Conservation (phyloP, 2,329 filamentous ascomycete species). For the Aspergillus novofumigatus region DNA sequence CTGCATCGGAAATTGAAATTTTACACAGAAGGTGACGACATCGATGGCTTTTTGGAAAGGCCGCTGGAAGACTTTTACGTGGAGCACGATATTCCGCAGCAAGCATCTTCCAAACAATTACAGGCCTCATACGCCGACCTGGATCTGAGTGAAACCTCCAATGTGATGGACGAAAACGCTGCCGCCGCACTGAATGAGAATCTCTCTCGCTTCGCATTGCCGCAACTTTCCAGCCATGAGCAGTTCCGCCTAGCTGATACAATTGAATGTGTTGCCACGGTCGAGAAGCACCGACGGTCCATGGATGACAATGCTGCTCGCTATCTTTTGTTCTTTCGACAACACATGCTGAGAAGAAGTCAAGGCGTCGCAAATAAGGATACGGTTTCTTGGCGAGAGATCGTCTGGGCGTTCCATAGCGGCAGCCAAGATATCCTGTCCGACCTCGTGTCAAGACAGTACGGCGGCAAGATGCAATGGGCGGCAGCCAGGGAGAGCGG, state of each 20-base stretch:
- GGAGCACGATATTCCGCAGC: conserved; percentile 38
- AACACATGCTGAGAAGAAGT: conserved; percentile 67
- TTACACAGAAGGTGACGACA: conserved; percentile 70
- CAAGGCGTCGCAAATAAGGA: conserved; percentile 60
- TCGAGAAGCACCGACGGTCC: conserved; percentile 81
- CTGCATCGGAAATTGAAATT: conserved; percentile 77
- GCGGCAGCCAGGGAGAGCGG: conserved; percentile 79
- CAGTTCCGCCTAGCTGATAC: conserved; percentile 83
- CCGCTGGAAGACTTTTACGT: conserved; percentile 46
- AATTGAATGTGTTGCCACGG: conserved; percentile 75
- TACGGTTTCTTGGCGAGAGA: conserved; percentile 52
- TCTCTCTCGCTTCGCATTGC: conserved; percentile 68
- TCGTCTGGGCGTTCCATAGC: conserved; percentile 44
- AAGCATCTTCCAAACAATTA: conserved; percentile 45
- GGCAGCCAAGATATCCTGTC: conserved; percentile 78
- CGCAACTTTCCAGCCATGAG: conserved; percentile 76
- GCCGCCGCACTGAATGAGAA: conserved; percentile 70
- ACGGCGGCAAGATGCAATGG: conserved; percentile 78
- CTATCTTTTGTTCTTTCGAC: conserved; percentile 82
- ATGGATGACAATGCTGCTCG: conserved; percentile 87
- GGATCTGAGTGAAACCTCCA: conserved; percentile 52
- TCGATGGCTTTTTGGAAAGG: conserved; percentile 73
- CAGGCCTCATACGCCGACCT: conserved; percentile 51
- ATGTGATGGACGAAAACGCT: conserved; percentile 66
- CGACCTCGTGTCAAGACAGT: conserved; percentile 76